Percentiles rank a stretch among this genome's conserved stretches.
Conservation (phyloP, 805 yeast species). For the Metschnikowia santaceciliae region DNA sequence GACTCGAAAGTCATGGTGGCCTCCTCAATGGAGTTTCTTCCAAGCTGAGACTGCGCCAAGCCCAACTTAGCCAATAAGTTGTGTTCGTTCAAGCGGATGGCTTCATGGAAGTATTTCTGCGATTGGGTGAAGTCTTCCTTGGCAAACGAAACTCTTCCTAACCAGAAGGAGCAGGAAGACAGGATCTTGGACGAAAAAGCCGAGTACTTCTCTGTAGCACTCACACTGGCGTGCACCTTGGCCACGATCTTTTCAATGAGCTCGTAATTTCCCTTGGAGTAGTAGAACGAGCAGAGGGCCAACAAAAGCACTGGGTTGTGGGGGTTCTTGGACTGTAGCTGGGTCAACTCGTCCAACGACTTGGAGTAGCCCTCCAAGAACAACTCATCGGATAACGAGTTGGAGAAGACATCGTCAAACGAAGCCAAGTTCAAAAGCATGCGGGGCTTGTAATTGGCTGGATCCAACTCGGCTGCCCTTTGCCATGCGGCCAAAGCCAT, state of each 20-base stretch:
- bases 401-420: constrained; percentile 58
- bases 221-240: constrained; percentile 35
- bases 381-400: constrained; percentile 54
- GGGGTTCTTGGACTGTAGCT: constrained; percentile 37
- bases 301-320: constrained; percentile 61
- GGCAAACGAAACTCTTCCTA: constrained; percentile 71
- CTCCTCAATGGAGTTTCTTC: constrained; percentile 72
- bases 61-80: constrained; percentile 75
- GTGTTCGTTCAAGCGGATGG: constrained; percentile 60
- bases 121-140: constrained; percentile 63
- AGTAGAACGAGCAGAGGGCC: constrained; percentile 66
- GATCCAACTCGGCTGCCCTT: constrained; percentile 66
- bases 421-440: constrained; percentile 63
- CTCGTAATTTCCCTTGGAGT: constrained; percentile 59
- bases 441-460: constrained; percentile 55
- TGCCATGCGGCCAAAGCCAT: constrained; percentile 83
- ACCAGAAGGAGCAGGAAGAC: constrained; percentile 61
- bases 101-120: constrained; percentile 65
- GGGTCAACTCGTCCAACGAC: constrained; percentile 49
- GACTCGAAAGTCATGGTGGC: constrained; percentile 83
- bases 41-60: constrained; percentile 77
- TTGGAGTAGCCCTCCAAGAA: constrained; percentile 57
- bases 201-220: constrained; percentile 20
- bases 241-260: constrained; percentile 54
- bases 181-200: constrained; percentile 28